Conservation (phyloP, 164 flowering plant species). For the Cinnamomum chago region DNA sequence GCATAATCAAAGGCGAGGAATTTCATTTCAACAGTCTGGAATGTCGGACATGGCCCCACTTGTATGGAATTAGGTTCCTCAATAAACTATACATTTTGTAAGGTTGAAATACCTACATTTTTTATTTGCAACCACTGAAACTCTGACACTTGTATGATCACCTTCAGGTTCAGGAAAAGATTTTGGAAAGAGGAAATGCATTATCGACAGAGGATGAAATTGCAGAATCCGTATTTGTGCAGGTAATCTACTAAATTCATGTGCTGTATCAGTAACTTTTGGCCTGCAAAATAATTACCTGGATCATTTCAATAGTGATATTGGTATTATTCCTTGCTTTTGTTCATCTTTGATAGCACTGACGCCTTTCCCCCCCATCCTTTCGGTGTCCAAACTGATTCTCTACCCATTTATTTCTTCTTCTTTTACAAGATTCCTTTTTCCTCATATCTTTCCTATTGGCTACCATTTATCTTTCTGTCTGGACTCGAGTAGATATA, state of each 20-base stretch:
- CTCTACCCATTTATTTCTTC: no score
- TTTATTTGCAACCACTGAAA: neutral
- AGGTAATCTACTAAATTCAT: conserved; percentile 40
- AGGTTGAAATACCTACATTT: neutral
- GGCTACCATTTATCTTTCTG: no score
- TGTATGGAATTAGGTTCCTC: neutral
- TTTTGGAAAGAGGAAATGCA: conserved; percentile 58
- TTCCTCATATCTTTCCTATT: no score
- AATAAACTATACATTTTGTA: neutral
- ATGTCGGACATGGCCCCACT: neutral
- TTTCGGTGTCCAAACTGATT: no score
- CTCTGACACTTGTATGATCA: neutral
- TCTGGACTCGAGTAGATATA: no score
- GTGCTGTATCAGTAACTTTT: neutral
- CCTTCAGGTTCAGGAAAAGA: conserved; percentile 67
- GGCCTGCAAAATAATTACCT: no score
- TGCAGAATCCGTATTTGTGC: conserved; percentile 83
- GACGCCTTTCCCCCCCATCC: no score
- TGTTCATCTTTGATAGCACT: no score
- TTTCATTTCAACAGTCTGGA: neutral
- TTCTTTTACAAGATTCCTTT: no score
- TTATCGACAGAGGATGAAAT: conserved; percentile 81
- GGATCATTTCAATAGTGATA: no score
- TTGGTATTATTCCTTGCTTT: no score
- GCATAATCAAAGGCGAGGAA: neutral